Evolutionary conservation across 1,284 basidiomycete species (phyloP), one percentile per base, ranked within the genome.

Genomic region (Coniferiporia weirii): DNA sequence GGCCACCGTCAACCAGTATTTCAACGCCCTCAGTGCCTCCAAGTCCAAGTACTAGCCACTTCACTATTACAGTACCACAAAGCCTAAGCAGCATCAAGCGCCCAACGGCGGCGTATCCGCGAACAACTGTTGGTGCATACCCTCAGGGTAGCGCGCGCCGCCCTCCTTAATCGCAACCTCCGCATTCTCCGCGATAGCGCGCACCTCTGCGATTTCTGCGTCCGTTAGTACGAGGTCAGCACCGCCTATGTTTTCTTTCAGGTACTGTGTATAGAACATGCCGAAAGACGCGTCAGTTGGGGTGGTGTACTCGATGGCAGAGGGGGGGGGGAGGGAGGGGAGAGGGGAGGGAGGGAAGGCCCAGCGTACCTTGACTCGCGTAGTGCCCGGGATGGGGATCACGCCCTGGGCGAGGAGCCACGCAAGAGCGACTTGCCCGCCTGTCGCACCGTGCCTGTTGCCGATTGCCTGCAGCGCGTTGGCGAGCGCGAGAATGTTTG

Each of bases 331-430:
- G 27, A n/a, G 5, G 27, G 5, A 27, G 27, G 5, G 5, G 27
- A 5, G 5, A 27, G 27, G 5, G 27, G 27, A 27, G 27, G 27
- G 27, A 5, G 27, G 27, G 27, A 27, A 27, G 27, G 27, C 27
- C 27, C 27, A 27, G 27, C 27, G 27, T 5, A 27, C 76, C 69
- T 76, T 74, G 61, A 75, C 66, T 45, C 71, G 76, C 55, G 71
- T 75, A 0, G 76, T 78, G 0, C 82, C 82, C 1, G 82, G 82
- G 62, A 84, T 82, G 0, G 80, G 76, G 54, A 83, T 72, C 60
- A 84, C 72, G 9, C 78, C 80, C 69, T 80, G 81, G 13, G 76
- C 77, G 19, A 83, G 71, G 15, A 85, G 63, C 85, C 85, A 89
- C 0, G 86, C 83, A 10, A 89, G 73, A 0, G 76, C 69, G 15